phyloP scores from a whole-genome alignment of 1,284 basidiomycete species.

The Omphalotus olearius region DNA sequence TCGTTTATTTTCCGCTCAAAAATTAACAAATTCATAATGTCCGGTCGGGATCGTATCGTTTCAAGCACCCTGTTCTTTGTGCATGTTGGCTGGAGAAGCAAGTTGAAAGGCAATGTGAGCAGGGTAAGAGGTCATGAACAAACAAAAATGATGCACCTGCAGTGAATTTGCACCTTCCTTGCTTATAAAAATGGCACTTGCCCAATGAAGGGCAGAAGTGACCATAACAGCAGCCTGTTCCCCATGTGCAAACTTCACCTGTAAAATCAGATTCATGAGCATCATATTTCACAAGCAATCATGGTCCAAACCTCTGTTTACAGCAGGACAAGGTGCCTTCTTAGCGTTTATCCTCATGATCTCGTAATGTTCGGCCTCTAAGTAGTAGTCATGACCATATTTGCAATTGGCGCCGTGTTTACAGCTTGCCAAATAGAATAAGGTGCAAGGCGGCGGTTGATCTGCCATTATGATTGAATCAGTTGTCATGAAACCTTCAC shows the following conservation, averaged over 20 bases:
- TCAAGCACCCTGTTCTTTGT: constrained; percentile 21
- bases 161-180: constrained; percentile 54
- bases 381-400: constrained; percentile 54
- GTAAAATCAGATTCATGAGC: constrained; percentile 9
- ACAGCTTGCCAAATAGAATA: constrained; percentile 56
- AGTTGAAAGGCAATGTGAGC: constrained; percentile 16
- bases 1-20: not conserved
- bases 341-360: constrained; percentile 50
- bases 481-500: constrained; percentile 15
- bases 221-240: constrained; percentile 57
- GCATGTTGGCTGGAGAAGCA: constrained; percentile 36
- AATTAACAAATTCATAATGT: not conserved
- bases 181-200: constrained; percentile 49
- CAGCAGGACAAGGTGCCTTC: constrained; percentile 53
- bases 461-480: constrained; percentile 29
- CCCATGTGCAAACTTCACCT: constrained; percentile 54
- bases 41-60: not conserved
- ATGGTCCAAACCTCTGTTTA: constrained; percentile 23
- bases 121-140: constrained; percentile 13
- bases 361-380: constrained; percentile 45
- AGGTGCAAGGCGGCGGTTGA: constrained; percentile 57
- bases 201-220: constrained; percentile 47
- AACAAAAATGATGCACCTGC: constrained; percentile 37
- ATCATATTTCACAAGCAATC: not conserved
- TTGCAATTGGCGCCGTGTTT: constrained; percentile 50